A percentile compares a stretch with the other conserved stretches of the same genome.
Evolutionary conservation across 768 basidiomycete genomes (phyloP).

Genomic region (Amyloporia xantha): DNA sequence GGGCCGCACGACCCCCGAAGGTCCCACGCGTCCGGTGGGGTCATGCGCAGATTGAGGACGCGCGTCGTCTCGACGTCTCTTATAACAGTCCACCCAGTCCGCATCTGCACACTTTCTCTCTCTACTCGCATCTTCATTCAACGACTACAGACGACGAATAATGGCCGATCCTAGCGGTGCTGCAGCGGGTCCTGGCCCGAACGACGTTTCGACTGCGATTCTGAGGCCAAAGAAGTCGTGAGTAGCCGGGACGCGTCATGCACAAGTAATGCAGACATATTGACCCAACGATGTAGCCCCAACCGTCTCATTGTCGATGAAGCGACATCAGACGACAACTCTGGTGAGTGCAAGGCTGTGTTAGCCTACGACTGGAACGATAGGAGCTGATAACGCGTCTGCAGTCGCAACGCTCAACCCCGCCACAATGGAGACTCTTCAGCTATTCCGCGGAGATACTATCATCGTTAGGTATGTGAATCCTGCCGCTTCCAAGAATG

Average conservation of each 20-base stretch:
- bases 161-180: conserved; percentile 68
- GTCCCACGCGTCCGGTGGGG: conserved; percentile 20
- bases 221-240: conserved; percentile 97
- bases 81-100: conserved; percentile 14
- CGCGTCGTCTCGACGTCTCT: conserved; percentile 24
- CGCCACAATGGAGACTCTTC: conserved; percentile 90
- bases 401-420: conserved; percentile 92
- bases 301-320: conserved; percentile 98
- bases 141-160: conserved; percentile 15
- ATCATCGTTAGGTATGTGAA: conserved; percentile 84
- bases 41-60: conserved; percentile 20
- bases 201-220: conserved; percentile 93
- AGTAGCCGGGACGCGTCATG: conserved; percentile 28
- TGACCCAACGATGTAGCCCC: conserved; percentile 50
- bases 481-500: neutral
- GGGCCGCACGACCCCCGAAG: conserved; percentile 1
- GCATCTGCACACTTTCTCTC: conserved; percentile 3
- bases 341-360: no score
- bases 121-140: conserved; percentile 9
- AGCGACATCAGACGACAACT: conserved; percentile 91
- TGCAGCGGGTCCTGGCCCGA: conserved; percentile 73
- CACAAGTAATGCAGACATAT: no score
- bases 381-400: conserved; percentile 5
- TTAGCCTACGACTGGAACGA: no score
- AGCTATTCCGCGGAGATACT: conserved; percentile 95